These are phyloP conservation scores for Lobosporangium transversale DNA, from an alignment of 192 early-diverging fungal genomes.

Conservation along the genomic window DNA sequence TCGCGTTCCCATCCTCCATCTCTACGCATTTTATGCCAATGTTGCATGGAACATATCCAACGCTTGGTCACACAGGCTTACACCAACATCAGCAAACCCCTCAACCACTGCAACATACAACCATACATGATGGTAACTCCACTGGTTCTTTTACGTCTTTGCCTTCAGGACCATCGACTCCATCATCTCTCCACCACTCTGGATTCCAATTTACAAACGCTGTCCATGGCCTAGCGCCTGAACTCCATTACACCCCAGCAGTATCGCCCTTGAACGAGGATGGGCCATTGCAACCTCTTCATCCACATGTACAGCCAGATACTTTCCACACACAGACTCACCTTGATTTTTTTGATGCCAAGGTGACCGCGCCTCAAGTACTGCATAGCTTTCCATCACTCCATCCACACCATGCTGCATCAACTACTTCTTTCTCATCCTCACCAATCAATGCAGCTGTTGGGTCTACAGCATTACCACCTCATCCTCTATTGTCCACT, in stretches of 20 bases:
- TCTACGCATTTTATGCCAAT: conserved; percentile 39
- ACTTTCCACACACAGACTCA: conserved; percentile 18
- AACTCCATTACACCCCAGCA: conserved; percentile 25
- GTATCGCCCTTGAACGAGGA: conserved; percentile 22
- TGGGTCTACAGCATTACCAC: conserved; percentile 18
- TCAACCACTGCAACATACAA: conserved; percentile 12
- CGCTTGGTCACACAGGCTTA: too few relatives aligned
- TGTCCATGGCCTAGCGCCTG: conserved; percentile 9
- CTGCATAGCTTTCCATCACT: conserved; percentile 17
- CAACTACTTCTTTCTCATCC: too few relatives aligned
- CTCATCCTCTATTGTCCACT: conserved; percentile 45
- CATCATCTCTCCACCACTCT: conserved; percentile 9
- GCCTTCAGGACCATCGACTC: conserved; percentile 2
- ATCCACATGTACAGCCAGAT: conserved; percentile 8
- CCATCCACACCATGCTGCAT: conserved; percentile 8
- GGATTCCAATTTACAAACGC: conserved; percentile 21
- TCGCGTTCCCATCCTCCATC: conserved; percentile 49
- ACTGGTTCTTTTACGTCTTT: conserved; percentile 15
- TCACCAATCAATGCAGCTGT: too few relatives aligned
- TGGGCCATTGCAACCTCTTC: conserved; percentile 20
- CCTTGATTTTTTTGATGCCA: conserved; percentile 18
- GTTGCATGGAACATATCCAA: conserved; percentile 12
- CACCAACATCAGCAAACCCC: conserved; percentile 20
- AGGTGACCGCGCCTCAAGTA: conserved; percentile 14
- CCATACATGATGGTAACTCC: neutral